phyloP scores from a whole-genome alignment of 2,329 filamentous ascomycete genomes.

The Neoascochyta sp. region DNA sequence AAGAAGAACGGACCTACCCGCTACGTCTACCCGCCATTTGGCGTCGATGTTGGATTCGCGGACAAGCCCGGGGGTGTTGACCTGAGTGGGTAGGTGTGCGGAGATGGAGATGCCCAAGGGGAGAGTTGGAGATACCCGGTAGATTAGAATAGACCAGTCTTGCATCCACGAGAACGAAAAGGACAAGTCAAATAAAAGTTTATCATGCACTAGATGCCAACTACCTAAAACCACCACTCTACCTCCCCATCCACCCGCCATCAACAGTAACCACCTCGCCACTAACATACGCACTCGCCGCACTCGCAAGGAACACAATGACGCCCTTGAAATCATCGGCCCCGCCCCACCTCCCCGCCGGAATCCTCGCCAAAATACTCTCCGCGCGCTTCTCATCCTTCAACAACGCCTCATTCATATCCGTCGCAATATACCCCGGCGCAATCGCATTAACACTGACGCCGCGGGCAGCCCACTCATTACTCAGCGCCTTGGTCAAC shows the following conservation, averaged over 20 bases:
- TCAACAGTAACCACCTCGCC: conserved; percentile 82
- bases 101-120: conserved; percentile 2
- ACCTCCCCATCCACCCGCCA: conserved; percentile 91
- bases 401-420: conserved; percentile 85
- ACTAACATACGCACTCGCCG: conserved; percentile 74
- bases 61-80: conserved; percentile 44
- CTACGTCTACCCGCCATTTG: conserved; percentile 50
- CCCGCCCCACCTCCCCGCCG: conserved; percentile 75
- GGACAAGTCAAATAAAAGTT: conserved; percentile 8
- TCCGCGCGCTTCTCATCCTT: conserved; percentile 65
- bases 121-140: conserved; percentile 10
- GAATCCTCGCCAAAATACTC: conserved; percentile 76
- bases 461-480: conserved; percentile 79
- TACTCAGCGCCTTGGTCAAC: conserved; percentile 78
- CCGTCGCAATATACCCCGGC: conserved; percentile 87
- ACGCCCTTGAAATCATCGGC: conserved; percentile 87
- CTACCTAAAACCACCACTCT: conserved; percentile 9
- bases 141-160: no score
- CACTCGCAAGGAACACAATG: conserved; percentile 71
- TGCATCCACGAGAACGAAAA: no score
- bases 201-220: neutral
- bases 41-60: conserved; percentile 49
- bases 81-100: conserved; percentile 29
- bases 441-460: conserved; percentile 86
- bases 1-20: conserved; percentile 47